Conservation (phyloP, 2,329 filamentous ascomycete genomes). For the Lachnellula cervina region DNA sequence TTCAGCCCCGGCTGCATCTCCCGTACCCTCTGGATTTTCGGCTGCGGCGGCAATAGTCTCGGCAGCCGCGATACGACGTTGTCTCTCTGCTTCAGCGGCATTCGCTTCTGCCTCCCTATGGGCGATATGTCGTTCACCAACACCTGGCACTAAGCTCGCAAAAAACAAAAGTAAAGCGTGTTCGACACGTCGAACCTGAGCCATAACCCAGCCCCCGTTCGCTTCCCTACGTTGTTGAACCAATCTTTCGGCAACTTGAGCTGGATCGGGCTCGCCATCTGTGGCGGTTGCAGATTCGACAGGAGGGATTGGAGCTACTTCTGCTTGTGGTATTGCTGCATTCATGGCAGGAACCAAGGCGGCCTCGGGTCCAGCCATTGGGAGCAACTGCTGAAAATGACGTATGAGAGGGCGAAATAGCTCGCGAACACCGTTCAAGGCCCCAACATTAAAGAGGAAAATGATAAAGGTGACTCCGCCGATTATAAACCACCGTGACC, state of each 20-base stretch:
- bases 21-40: constrained; percentile 6
- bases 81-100: constrained; percentile 25
- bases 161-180: constrained; percentile 58
- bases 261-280: constrained; percentile 39
- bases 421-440: constrained; percentile 51
- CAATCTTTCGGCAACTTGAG: constrained; percentile 49
- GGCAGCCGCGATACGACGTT: constrained; percentile 20
- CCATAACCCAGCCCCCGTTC: constrained; percentile 46
- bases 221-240: constrained; percentile 40
- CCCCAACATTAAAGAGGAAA: constrained; percentile 55
- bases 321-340: constrained; percentile 28
- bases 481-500: constrained; percentile 55
- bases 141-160: constrained; percentile 60
- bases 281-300: constrained; percentile 2
- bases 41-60: constrained; percentile 15
- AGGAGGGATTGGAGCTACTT: constrained; percentile 7
- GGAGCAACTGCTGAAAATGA: constrained; percentile 56
- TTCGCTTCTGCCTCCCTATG: constrained; percentile 30
- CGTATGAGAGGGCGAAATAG: constrained; percentile 52
- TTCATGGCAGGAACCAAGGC: constrained; percentile 31
- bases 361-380: constrained; percentile 41
- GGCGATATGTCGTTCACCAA: constrained; percentile 59
- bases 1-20: background rate
- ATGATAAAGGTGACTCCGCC: constrained; percentile 49
- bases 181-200: constrained; percentile 51